A percentile compares a stretch with the other conserved stretches of the same genome.
Conservation (phyloP, 768 basidiomycete genomes). For the Lactarius hatsudake region DNA sequence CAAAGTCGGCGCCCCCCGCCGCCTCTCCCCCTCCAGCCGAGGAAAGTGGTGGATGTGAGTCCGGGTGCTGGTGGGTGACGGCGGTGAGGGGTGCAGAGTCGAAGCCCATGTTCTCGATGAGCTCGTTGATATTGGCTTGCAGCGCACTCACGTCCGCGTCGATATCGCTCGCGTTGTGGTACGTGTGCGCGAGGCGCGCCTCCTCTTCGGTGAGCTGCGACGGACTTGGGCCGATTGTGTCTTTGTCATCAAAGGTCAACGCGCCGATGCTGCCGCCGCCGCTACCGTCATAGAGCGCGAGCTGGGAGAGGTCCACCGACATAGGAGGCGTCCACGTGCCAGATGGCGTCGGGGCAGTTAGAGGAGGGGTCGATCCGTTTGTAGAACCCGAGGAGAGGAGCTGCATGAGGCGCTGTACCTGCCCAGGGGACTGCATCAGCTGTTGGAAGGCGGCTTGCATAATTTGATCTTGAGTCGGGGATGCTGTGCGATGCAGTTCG, state of each 20-base stretch:
- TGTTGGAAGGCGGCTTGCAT: slow-evolving; percentile 30
- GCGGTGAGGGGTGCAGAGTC: slow-evolving; percentile 44
- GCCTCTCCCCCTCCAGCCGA: slow-evolving; percentile 31
- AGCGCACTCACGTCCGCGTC: slow-evolving; percentile 71
- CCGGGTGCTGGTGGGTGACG: no score
- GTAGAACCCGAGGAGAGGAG: slow-evolving; percentile 24
- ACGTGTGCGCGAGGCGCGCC: slow-evolving; percentile 51
- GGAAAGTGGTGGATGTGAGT: not conserved
- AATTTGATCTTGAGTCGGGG: slow-evolving; percentile 23
- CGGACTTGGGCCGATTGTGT: slow-evolving; percentile 29
- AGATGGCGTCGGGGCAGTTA: slow-evolving; percentile 13
- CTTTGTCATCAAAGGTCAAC: slow-evolving; percentile 35
- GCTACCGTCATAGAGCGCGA: slow-evolving; percentile 28
- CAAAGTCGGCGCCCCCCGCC: slow-evolving; percentile 19
- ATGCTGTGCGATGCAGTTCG: slow-evolving; percentile 22
- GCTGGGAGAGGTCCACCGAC: slow-evolving; percentile 29
- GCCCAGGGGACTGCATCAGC: slow-evolving; percentile 31
- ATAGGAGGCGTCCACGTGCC: slow-evolving; percentile 25
- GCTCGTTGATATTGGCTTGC: slow-evolving; percentile 61
- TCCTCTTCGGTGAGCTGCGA: slow-evolving; percentile 39
- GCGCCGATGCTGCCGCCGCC: slow-evolving; percentile 12
- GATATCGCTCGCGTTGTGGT: slow-evolving; percentile 61
- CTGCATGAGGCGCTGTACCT: slow-evolving; percentile 33
- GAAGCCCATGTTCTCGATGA: slow-evolving; percentile 69
- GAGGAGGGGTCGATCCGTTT: slow-evolving; percentile 1